phyloP scores from a whole-genome alignment of 495 filamentous ascomycete genomes.

The Neurospora hispaniola region DNA sequence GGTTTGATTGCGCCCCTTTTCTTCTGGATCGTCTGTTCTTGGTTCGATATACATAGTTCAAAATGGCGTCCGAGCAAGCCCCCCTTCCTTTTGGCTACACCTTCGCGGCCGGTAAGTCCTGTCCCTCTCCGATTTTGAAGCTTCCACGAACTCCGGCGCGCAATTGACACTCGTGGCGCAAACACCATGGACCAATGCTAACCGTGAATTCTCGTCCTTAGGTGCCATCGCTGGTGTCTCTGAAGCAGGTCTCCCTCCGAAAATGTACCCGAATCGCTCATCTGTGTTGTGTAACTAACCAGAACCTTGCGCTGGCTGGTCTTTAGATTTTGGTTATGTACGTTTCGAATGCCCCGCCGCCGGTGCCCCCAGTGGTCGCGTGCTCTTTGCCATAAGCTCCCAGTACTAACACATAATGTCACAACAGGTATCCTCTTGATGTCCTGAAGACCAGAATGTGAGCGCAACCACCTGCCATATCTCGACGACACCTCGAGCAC shows the following conservation, averaged over 20 bases:
- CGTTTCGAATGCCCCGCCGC: slow-evolving; percentile 8
- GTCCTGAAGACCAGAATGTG: slow-evolving; percentile 97
- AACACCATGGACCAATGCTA: slow-evolving; percentile 3
- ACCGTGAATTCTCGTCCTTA: slow-evolving; percentile 9
- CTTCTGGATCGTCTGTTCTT: neutral
- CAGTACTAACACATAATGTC: slow-evolving; percentile 8
- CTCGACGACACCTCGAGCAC: neutral
- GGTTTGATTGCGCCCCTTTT: slow-evolving; percentile 5
- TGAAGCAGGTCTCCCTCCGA: slow-evolving; percentile 11
- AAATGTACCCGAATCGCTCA: neutral
- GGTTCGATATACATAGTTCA: slow-evolving; percentile 1
- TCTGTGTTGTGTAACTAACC: neutral
- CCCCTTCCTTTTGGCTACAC: slow-evolving; percentile 27
- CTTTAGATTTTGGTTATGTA: slow-evolving; percentile 79
- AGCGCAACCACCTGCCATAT: slow-evolving; percentile 21
- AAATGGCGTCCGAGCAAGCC: slow-evolving; percentile 22
- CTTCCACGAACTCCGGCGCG: neutral
- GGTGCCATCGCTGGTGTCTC: slow-evolving; percentile 21
- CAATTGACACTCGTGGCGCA: neutral
- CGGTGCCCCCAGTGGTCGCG: slow-evolving; percentile 5
- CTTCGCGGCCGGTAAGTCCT: slow-evolving; percentile 23
- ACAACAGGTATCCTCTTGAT: slow-evolving; percentile 85
- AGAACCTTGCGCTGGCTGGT: neutral
- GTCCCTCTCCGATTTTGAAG: neutral
- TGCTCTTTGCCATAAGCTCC: slow-evolving; percentile 2